A percentile compares a stretch with the other conserved stretches of the same genome.
Evolutionary conservation across 73 alveolate genomes (phyloP).

Genomic region (Symbiodinium pilosum): DNA sequence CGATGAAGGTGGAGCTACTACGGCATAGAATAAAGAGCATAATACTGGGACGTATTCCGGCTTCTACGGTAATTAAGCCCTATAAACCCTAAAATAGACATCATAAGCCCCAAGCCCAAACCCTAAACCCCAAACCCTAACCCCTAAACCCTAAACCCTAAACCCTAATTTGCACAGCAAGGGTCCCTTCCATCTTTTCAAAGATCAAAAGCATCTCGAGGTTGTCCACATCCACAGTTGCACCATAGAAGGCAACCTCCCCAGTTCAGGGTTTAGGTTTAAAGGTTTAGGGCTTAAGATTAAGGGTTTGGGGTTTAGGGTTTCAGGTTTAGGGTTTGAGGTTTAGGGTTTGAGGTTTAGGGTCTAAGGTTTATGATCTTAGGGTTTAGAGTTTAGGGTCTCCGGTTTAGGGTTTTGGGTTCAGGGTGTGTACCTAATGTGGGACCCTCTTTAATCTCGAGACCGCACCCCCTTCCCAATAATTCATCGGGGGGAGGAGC

Average conservation of each 20-base stretch:
- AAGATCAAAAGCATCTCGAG: constrained; percentile 63
- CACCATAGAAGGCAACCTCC: constrained; percentile 47
- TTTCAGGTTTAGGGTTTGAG: not conserved
- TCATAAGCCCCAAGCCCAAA: not conserved
- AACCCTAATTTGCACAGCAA: not conserved
- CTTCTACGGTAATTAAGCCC: no score
- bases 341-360: not conserved
- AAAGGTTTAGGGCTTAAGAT: not conserved
- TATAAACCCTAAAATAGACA: not conserved
- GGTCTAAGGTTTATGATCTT: not conserved
- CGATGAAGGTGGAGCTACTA: no score
- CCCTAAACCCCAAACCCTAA: not conserved
- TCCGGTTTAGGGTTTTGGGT: not conserved
- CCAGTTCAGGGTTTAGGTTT: not conserved
- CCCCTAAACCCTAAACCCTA: not conserved
- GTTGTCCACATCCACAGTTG: constrained; percentile 32
- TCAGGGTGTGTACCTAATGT: no score
- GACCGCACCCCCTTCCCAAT: no score
- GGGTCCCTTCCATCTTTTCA: constrained; percentile 57
- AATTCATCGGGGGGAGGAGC: no score
- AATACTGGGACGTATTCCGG: no score
- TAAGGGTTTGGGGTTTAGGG: not conserved
- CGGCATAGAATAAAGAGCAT: no score
- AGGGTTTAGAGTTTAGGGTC: not conserved
- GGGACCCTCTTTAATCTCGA: no score